Conservation (phyloP, 768 basidiomycete genomes). For the Gymnopilus junonius region DNA sequence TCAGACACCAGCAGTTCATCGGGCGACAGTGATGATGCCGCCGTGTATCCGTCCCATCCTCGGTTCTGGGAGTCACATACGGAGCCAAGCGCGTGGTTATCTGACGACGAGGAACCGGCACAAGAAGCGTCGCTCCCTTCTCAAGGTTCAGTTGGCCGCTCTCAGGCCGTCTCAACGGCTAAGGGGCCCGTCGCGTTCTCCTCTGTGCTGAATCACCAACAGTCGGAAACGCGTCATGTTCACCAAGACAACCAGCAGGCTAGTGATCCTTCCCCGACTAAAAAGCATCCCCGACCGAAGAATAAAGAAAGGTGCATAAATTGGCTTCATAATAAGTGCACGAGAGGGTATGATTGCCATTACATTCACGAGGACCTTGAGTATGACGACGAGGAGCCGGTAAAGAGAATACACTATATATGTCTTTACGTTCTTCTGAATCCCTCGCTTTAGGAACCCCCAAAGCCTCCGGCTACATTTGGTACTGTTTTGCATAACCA, state of each 20-base stretch:
- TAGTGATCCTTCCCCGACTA: not conserved
- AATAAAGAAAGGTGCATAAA: constrained; percentile 2
- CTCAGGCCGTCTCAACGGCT: not conserved
- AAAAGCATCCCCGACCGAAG: constrained; percentile 4
- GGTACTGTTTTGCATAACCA: constrained; percentile 49
- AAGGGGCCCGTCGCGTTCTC: not conserved
- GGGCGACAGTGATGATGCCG: not conserved
- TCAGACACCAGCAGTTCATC: constrained; percentile 13
- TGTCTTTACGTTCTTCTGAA: not conserved
- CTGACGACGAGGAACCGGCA: not conserved
- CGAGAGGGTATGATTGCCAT: constrained; percentile 4
- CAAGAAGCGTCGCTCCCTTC: not conserved
- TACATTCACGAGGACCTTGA: constrained; percentile 20
- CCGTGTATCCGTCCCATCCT: not conserved
- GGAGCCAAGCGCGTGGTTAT: constrained; percentile 8
- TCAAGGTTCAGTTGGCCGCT: not conserved
- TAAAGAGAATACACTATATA: constrained; percentile 15
- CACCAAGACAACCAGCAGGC: not conserved
- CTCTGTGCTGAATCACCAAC: not conserved
- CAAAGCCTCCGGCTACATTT: not conserved
- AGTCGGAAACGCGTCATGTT: not conserved
- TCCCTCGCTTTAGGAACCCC: not conserved
- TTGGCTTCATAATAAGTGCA: constrained; percentile 5
- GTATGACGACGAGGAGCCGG: constrained; percentile 33
- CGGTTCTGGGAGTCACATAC: constrained; percentile 4